Evolutionary conservation across 148 eudicot genomes (phyloP), one percentile per base, ranked within the genome.

Genomic region (Dianthus caryophyllus): DNA sequence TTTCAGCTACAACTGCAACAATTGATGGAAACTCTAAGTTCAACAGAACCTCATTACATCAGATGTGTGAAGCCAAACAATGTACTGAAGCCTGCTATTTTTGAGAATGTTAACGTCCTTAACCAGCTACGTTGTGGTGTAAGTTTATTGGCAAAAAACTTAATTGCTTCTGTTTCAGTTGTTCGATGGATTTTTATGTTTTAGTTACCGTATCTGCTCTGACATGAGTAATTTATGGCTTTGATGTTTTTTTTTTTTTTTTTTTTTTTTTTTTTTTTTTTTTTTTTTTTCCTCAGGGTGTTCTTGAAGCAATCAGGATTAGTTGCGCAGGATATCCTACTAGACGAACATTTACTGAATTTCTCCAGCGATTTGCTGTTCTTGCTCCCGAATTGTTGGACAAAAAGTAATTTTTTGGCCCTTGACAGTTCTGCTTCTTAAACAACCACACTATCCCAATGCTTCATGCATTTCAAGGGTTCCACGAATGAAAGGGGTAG

Each of bases 321-420:
- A 95, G 99, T 65, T 95, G 99, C 75, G 99, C 99, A 75, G 99
- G 99, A 73, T 95, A 95, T 81, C 99, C 99, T 17, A 95, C 99
- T 14, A 87, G 99, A 73, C 80, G 97, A 66, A 90, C 99, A 61
- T 95, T 95, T 76, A 80, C 72, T 56, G 99, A 95, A 77, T 95
- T 95, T 83, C 88, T 95, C 66, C 83, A 83, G 20, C 88, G 99
- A 49, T 95, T 95, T 82, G 96, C 94, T 79, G 87, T 90, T 63
- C 97, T 95, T 81, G 97, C 96, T 82, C 97, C 99, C 0, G 99
- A 90, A 78, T 82, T 81, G 76, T 75, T 85, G 69, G 99, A 88
- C n/a, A 91, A 84, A 63, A 95, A 87, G 99, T 95, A 84, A 70
- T 89, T 75, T 65, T 57, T 31, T 56, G 39, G n/a, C n/a, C n/a